phyloP scores from a whole-genome alignment of 495 filamentous ascomycete species.

The Hyaloscypha bicolor region DNA sequence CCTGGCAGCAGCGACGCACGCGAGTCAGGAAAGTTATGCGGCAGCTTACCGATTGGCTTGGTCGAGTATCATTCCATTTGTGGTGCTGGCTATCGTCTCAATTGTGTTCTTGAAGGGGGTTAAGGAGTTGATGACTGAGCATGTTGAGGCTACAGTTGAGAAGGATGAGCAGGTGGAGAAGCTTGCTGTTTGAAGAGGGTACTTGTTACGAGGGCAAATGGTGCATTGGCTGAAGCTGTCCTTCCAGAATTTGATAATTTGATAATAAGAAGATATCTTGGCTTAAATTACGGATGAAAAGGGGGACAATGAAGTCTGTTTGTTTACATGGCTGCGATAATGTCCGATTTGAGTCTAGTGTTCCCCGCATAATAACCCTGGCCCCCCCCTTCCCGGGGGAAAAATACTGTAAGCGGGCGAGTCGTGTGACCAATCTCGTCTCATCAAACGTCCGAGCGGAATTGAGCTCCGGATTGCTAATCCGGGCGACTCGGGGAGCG shows the following conservation, averaged over 20 bases:
- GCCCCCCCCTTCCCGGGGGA: not conserved
- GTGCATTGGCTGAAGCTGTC: not conserved
- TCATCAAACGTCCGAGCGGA: not conserved
- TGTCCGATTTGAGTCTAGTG: not conserved
- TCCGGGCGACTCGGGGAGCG: not conserved
- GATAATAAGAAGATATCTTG: not conserved
- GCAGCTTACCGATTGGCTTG: conserved; percentile 51
- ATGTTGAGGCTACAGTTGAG: conserved; percentile 50
- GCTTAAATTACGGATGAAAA: not conserved
- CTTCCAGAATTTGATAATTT: not conserved
- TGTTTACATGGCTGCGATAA: not conserved
- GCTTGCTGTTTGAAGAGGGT: conserved; percentile 4
- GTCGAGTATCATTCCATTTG: conserved; percentile 56
- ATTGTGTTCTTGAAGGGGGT: conserved; percentile 51
- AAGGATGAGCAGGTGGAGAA: conserved; percentile 23
- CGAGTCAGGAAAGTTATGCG: conserved; percentile 46
- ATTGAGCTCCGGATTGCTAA: not conserved
- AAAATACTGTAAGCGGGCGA: not conserved
- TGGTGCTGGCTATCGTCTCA: conserved; percentile 49
- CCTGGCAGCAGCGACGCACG: conserved; percentile 39
- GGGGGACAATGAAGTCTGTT: not conserved
- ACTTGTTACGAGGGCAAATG: not conserved
- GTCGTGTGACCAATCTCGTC: not conserved
- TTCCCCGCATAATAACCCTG: not conserved
- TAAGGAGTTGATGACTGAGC: conserved; percentile 53